These are phyloP conservation scores for Fusarium burgessii DNA, from an alignment of 2,329 filamentous ascomycete genomes.

Conservation along the genomic window DNA sequence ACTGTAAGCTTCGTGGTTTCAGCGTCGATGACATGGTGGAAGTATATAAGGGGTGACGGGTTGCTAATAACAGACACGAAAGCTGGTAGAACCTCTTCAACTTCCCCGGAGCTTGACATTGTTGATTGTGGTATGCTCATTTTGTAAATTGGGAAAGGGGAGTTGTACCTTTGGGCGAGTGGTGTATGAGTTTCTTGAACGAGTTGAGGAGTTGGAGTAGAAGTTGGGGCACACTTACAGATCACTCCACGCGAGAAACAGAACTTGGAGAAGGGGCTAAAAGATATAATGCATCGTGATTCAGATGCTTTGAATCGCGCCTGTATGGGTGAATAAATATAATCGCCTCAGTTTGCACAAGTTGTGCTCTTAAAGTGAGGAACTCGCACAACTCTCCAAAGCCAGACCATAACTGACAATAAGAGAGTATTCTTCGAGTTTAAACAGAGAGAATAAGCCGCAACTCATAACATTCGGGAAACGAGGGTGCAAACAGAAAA, in stretches of 20 bases:
- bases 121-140: not conserved
- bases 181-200: constrained; percentile 10
- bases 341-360: not conserved
- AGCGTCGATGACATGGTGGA: constrained; percentile 49
- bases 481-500: not conserved
- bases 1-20: constrained; percentile 43
- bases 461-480: not conserved
- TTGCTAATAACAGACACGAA: constrained; percentile 43
- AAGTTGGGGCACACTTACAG: constrained; percentile 9
- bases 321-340: not conserved
- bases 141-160: not conserved
- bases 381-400: not conserved
- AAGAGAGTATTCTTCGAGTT: not conserved
- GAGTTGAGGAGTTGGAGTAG: not conserved
- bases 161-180: constrained; percentile 5
- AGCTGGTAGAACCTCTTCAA: constrained; percentile 9
- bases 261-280: not conserved
- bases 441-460: not conserved
- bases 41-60: constrained; percentile 44
- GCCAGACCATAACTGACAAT: constrained; percentile 1
- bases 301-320: not conserved
- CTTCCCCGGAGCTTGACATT: constrained; percentile 24
- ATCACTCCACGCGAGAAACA: not conserved
- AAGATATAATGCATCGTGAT: constrained; percentile 1
- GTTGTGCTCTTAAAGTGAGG: not conserved